phyloP scores from a whole-genome alignment of 2,329 filamentous ascomycete species.

The Penicillium thymicola region DNA sequence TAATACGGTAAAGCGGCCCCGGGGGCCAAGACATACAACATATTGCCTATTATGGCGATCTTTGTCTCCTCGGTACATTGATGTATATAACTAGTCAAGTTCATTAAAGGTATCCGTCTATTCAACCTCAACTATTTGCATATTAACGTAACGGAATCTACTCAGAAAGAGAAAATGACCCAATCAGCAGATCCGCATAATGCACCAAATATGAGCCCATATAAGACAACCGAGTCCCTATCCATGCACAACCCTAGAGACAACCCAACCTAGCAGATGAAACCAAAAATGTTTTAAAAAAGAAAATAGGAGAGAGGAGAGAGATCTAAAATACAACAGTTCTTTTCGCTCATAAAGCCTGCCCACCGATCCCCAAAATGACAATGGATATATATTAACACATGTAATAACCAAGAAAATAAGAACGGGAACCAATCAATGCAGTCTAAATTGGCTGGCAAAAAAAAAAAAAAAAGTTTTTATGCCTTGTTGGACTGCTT shows the following conservation, averaged over 20 bases:
- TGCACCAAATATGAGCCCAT: slow-evolving; percentile 30
- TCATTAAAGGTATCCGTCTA: background rate
- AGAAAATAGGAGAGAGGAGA: slow-evolving; percentile 34
- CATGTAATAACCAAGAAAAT: slow-evolving; percentile 26
- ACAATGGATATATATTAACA: slow-evolving; percentile 27
- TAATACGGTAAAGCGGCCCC: slow-evolving; percentile 24
- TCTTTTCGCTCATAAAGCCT: slow-evolving; percentile 32
- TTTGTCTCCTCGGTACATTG: background rate
- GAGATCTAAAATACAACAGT: slow-evolving; percentile 31
- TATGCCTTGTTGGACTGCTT: slow-evolving; percentile 40
- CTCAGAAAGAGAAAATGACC: slow-evolving; percentile 13
- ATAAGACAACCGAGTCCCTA: slow-evolving; percentile 33
- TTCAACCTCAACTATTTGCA: background rate
- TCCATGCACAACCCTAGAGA: slow-evolving; percentile 32
- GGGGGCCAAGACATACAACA: slow-evolving; percentile 1
- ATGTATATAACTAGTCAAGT: background rate
- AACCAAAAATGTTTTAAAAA: slow-evolving; percentile 17
- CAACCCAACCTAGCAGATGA: slow-evolving; percentile 23
- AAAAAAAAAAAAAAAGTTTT: slow-evolving; percentile 6
- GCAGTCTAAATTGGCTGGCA: slow-evolving; percentile 12
- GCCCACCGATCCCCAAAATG: slow-evolving; percentile 22
- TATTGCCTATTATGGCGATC: background rate
- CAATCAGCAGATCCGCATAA: slow-evolving; percentile 20
- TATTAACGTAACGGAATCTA: slow-evolving; percentile 4
- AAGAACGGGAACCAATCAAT: slow-evolving; percentile 8